phyloP scores from a whole-genome alignment of 2,329 filamentous ascomycete species.

The Trichoderma aggressivum region DNA sequence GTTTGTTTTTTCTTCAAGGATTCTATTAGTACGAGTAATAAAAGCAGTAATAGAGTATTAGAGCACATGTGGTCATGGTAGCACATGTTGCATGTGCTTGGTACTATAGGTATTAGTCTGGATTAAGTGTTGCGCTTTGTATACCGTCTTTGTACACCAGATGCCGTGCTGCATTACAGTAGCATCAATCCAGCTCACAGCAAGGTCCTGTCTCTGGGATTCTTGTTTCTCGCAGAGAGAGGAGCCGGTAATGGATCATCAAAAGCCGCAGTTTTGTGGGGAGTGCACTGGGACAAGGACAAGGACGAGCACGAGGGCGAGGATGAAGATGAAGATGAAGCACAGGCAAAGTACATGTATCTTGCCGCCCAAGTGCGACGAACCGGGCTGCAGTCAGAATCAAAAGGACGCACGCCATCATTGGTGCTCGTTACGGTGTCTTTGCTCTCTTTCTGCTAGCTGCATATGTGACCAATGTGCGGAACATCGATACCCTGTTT shows the following conservation, averaged over 20 bases:
- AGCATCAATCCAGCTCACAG: not conserved
- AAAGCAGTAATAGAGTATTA: no score
- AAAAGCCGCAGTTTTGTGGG: not conserved
- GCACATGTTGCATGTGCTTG: not conserved
- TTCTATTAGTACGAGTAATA: not conserved
- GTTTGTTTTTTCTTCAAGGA: not conserved
- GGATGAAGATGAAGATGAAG: not conserved
- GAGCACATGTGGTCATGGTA: not conserved
- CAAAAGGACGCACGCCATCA: not conserved
- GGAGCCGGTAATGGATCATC: not conserved
- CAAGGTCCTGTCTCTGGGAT: no score
- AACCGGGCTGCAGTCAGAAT: not conserved
- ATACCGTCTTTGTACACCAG: not conserved
- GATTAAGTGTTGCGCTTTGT: not conserved
- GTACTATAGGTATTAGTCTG: not conserved
- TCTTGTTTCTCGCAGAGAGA: not conserved
- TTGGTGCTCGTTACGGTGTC: not conserved
- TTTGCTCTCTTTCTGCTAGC: not conserved
- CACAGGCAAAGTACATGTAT: not conserved
- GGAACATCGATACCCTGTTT: not conserved
- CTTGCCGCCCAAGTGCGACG: not conserved
- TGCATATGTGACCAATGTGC: slow-evolving; percentile 4
- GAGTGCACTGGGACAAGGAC: not conserved
- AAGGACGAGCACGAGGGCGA: not conserved
- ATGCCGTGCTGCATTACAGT: not conserved